These are phyloP conservation scores for Anthracocystis walkeri DNA, from an alignment of 1,284 basidiomycete species.

Conservation along the genomic window DNA sequence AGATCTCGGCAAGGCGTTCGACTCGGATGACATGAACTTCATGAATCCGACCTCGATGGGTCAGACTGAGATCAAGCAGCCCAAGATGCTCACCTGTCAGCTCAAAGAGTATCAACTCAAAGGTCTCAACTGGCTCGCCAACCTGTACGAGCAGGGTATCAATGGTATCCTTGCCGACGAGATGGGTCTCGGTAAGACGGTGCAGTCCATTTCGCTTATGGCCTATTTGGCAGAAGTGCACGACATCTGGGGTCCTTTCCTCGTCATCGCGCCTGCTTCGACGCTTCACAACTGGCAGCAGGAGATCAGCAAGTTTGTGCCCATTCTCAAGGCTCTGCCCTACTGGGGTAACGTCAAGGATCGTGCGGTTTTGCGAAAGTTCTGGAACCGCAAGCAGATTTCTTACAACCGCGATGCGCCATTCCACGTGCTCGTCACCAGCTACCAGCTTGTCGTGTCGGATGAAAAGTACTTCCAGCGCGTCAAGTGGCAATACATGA, in stretches of 20 bases:
- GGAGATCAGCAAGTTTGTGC: conserved; percentile 95
- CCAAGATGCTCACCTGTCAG: conserved; percentile 95
- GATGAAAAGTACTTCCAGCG: conserved; percentile 98
- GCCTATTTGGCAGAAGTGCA: conserved; percentile 97
- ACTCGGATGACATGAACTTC: conserved; percentile 94
- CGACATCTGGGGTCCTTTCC: conserved; percentile 99
- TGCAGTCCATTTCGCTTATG: conserved; percentile 96
- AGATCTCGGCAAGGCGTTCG: conserved; percentile 66
- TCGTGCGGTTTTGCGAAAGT: conserved; percentile 90
- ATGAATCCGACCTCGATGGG: conserved; percentile 93
- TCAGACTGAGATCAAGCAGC: conserved; percentile 86
- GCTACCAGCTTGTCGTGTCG: conserved; percentile 95
- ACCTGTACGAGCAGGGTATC: conserved; percentile 98
- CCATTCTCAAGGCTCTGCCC: conserved; percentile 90
- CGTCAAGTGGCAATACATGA: conserved; percentile 99
- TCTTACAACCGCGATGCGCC: conserved; percentile 94
- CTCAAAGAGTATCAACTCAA: conserved; percentile 99
- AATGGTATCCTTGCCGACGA: conserved; percentile 77
- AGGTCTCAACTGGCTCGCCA: conserved; percentile 97
- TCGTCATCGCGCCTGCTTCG: conserved; percentile 98
- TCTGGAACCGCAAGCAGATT: conserved; percentile 98
- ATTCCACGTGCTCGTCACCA: conserved; percentile 96
- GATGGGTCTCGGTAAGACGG: conserved; percentile 85
- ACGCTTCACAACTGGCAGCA: conserved; percentile 99
- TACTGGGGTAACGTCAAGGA: conserved; percentile 99